Base-by-base conservation (phyloP, 768 basidiomycete species). In the Rhodotorula babjevae region DNA sequence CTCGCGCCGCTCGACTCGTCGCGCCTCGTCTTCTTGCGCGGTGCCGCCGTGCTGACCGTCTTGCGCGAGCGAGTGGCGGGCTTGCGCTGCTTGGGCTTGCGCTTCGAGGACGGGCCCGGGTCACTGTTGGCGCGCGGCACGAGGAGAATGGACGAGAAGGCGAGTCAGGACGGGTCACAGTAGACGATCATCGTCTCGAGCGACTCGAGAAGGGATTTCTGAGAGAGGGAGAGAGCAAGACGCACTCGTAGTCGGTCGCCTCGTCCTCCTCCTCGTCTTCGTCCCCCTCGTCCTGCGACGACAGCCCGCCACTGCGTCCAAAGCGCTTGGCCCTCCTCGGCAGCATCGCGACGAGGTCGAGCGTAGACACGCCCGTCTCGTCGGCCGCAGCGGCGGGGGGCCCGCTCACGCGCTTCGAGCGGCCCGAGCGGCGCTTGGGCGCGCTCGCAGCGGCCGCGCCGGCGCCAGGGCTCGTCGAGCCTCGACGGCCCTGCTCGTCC, bases 171-270 rank as follows among this genome's bases (percentile, higher is more conserved):
- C 36, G 5, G 4, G 36, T 4, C 36, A 5, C 36, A 9, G 36
- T 36, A 4, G 36, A 36, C 36, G 36, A 36, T 4, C 36, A 9
- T 36, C 36, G 36, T 9, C 36, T 36, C 36, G 36, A 36, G 36
- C n/a, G n/a, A n/a, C n/a, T 5, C 36, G 36, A 36, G 36, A 36
- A 36, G 36, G 36, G 9, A 36, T 9, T 4, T 5, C 5, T 5
- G 44, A 46, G 44, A 46, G 14, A 14, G 44, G 12, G 44, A 46
- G 18, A 15, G 31, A 46, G 40, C 2, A 36, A 36, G 15, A 59
- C 68, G 61, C 49, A 72, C 71, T 72, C 71, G 65, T 72, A 72
- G 56, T 72, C 71, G 33, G 71, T 72, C 56, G 57, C 64, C 8
- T 61, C 69, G 0, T 50, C 59, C 31, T 49, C 64, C 3, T 56